Evolutionary conservation across 192 early-diverging fungal genomes (phyloP), one percentile per base, ranked within the genome.

Genomic region (Backusella mclennaniae): DNA sequence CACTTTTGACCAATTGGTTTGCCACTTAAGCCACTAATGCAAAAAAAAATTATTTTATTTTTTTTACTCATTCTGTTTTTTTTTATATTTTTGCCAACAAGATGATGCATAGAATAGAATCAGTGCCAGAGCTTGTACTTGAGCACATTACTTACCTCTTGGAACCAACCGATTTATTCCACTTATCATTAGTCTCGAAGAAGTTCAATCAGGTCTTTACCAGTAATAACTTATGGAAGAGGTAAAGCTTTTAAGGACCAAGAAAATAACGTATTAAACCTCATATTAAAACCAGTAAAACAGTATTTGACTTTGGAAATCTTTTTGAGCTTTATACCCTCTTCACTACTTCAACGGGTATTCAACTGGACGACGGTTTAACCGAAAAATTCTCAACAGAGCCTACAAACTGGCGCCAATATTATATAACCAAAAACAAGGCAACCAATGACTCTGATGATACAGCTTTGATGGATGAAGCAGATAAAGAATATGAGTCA

Each of bases 261-360:
- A 44, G 23, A 31, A 26, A n/a, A n/a, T 73, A 17, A 1, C 35
- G 41, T 71, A 26, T 29, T 49, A 38, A 36, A 59, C 29, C 2
- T n/a, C 31, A n/a, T 35, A 46, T 29, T 44, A 35, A 33, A 39
- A 42, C 31, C 36, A 88, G 87, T 71, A 88, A 88, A 79, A 71
- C 79, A 31, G 52, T 86, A 2, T 82, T 84, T 67, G 87, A 88
- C 53, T 88, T 88, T 80, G 87, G 87, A 41, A 82, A 88, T 35
- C 44, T 86, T 4, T 88, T 88, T 73, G 81, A 84, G 2, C 79
- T 88, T 26, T 85, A 86, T 33, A 76, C 75, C 4, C 80, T 88
- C 26, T 81, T 88, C 19, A 77, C 81, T 31, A 83, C 83, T 35
- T 76, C 87, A 36, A 79, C 73, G 17, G 87, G 87, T n/a, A 53